Conservation (phyloP, 805 yeast genomes). For the Metschnikowia gelsemii region DNA sequence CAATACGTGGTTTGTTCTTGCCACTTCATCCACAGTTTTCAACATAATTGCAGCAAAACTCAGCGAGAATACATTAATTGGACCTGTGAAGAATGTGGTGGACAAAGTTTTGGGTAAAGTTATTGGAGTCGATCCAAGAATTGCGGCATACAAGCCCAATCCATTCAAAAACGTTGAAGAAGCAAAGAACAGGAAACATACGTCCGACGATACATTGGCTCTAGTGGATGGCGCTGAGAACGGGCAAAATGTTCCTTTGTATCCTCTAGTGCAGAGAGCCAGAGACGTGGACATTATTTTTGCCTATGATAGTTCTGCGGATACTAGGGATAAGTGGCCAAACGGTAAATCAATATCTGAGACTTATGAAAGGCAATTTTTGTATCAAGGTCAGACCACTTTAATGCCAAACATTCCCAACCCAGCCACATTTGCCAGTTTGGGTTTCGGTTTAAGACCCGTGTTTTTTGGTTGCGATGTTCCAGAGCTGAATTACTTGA, state of each 20-base stretch:
- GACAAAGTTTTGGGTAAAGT: neutral
- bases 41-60: no score
- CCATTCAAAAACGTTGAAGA: slow-evolving; percentile 42
- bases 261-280: slow-evolving; percentile 37
- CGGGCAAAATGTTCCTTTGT: slow-evolving; percentile 47
- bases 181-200: slow-evolving; percentile 13
- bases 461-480: slow-evolving; percentile 28
- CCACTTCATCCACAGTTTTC: slow-evolving; percentile 62
- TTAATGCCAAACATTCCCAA: slow-evolving; percentile 25
- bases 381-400: slow-evolving; percentile 21
- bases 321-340: slow-evolving; percentile 48
- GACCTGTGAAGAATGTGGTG: slow-evolving; percentile 4
- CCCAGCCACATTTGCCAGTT: slow-evolving; percentile 14
- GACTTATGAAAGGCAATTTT: slow-evolving; percentile 30
- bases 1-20: slow-evolving; percentile 57
- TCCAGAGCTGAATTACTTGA: no score
- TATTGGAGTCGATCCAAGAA: slow-evolving; percentile 50
- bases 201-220: slow-evolving; percentile 20
- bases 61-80: no score
- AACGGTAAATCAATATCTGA: slow-evolving; percentile 51
- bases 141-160: slow-evolving; percentile 49
- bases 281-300: slow-evolving; percentile 40
- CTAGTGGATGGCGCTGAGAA: slow-evolving; percentile 50
- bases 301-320: slow-evolving; percentile 50
- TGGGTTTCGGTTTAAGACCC: slow-evolving; percentile 19